Evolutionary conservation across 2,329 filamentous ascomycete species (phyloP).

Genomic region (Rhinocladiella similis): DNA sequence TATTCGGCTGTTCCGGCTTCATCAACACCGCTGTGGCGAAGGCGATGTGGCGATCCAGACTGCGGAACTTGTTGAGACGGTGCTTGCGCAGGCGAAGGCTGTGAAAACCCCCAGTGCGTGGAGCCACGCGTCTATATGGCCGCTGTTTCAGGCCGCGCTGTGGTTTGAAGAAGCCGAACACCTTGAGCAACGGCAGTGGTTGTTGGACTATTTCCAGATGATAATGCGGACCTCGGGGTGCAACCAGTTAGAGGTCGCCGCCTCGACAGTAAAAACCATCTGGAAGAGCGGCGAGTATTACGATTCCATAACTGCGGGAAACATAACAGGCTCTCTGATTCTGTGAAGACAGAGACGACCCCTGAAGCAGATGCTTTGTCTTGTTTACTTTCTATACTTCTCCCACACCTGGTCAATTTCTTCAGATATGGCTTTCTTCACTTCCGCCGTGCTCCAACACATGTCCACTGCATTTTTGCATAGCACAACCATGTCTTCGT

Average conservation of each 20-base stretch:
- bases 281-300: slow-evolving; percentile 11
- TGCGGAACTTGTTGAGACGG: neutral
- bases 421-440: no score
- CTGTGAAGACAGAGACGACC: neutral
- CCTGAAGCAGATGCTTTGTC: no score
- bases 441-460: no score
- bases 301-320: slow-evolving; percentile 7
- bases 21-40: neutral
- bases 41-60: neutral
- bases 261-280: neutral
- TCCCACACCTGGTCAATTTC: slow-evolving; percentile 5
- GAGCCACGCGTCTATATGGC: slow-evolving; percentile 9
- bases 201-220: neutral
- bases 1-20: slow-evolving; percentile 5
- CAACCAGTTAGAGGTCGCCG: slow-evolving; percentile 2
- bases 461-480: no score
- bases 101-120: neutral
- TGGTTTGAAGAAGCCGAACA: slow-evolving; percentile 1
- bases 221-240: slow-evolving; percentile 4
- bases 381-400: neutral
- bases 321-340: neutral
- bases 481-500: no score
- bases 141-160: slow-evolving; percentile 2
- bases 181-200: neutral
- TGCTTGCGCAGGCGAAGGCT: neutral